Conservation (phyloP, 306 rosid genomes). For the Quercus parvula region DNA sequence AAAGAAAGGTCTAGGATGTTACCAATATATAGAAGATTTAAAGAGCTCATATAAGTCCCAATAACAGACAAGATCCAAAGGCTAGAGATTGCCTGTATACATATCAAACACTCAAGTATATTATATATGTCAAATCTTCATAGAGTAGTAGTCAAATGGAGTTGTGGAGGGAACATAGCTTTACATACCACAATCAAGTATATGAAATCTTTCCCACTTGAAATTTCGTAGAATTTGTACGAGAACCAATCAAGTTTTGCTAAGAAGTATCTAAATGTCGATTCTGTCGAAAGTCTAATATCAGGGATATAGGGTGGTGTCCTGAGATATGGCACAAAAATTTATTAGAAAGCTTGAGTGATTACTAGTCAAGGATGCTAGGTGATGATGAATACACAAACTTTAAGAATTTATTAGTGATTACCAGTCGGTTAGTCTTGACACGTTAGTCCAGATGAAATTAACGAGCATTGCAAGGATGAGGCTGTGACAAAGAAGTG, state of each 20-base stretch:
- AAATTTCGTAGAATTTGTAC: conserved; percentile 39
- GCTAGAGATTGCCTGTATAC: conserved; percentile 41
- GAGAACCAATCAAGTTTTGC: conserved; percentile 35
- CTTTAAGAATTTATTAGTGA: not conserved
- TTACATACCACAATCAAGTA: conserved; percentile 49
- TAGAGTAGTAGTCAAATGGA: not conserved
- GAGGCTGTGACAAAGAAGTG: conserved; percentile 50
- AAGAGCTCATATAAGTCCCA: conserved; percentile 38
- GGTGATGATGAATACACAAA: not conserved
- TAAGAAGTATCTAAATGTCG: conserved; percentile 26
- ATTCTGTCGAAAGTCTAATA: conserved; percentile 35
- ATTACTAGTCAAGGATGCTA: not conserved
- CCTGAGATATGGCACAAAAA: conserved; percentile 23
- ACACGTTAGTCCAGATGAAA: conserved; percentile 47
- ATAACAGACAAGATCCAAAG: conserved; percentile 54
- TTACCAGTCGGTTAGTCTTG: conserved; percentile 50
- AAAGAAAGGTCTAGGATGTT: conserved; percentile 16
- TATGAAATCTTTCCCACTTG: conserved; percentile 50
- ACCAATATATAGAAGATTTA: conserved; percentile 53
- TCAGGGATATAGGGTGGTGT: conserved; percentile 32
- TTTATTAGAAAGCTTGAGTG: not conserved
- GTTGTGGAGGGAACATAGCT: not conserved
- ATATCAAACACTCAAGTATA: conserved; percentile 4
- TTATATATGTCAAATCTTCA: conserved; percentile 4
- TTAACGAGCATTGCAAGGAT: conserved; percentile 44